Percentiles rank a stretch among this genome's conserved stretches.
Evolutionary conservation across 441 rosid species (phyloP).

Genomic region (Bruguiera hainesii): DNA sequence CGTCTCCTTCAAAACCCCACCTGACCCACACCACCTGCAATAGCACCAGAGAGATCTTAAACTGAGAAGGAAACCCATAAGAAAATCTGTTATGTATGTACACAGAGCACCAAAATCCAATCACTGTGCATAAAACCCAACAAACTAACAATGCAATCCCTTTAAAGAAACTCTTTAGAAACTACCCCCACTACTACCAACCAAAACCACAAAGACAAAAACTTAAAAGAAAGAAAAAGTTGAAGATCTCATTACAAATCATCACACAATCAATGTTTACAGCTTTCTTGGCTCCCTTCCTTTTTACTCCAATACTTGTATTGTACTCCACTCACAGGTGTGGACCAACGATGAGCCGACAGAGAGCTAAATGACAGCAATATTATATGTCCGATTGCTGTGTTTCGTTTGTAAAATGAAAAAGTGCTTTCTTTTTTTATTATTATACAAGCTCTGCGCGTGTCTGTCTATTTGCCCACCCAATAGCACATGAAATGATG

Average conservation of each 20-base stretch:
- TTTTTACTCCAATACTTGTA: constrained; percentile 29
- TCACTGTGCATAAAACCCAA: constrained; percentile 43
- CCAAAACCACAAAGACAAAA: constrained; percentile 35
- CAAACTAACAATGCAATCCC: constrained; percentile 59
- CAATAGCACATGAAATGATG: constrained; percentile 2
- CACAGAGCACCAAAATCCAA: constrained; percentile 24
- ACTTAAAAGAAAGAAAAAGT: constrained; percentile 29
- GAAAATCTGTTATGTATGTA: constrained; percentile 33
- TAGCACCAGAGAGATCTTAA: constrained; percentile 29
- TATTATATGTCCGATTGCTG: constrained; percentile 11
- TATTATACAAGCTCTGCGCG: not conserved
- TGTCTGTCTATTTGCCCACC: constrained; percentile 6
- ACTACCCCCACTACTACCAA: constrained; percentile 93
- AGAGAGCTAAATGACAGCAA: constrained; percentile 16
- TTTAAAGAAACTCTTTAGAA: constrained; percentile 86
- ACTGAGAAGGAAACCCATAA: constrained; percentile 36
- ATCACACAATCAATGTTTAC: constrained; percentile 22
- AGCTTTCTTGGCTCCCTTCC: constrained; percentile 27
- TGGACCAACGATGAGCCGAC: constrained; percentile 26
- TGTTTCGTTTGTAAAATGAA: constrained; percentile 15
- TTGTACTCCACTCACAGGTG: constrained; percentile 17
- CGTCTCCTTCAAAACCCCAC: constrained; percentile 37
- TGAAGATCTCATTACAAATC: constrained; percentile 28
- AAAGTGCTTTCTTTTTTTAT: not conserved
- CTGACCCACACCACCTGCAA: constrained; percentile 62